A percentile compares a stretch with the other conserved stretches of the same genome.
phyloP scores from a whole-genome alignment of 2,329 filamentous ascomycete species.

The Seiridium unicorne region DNA sequence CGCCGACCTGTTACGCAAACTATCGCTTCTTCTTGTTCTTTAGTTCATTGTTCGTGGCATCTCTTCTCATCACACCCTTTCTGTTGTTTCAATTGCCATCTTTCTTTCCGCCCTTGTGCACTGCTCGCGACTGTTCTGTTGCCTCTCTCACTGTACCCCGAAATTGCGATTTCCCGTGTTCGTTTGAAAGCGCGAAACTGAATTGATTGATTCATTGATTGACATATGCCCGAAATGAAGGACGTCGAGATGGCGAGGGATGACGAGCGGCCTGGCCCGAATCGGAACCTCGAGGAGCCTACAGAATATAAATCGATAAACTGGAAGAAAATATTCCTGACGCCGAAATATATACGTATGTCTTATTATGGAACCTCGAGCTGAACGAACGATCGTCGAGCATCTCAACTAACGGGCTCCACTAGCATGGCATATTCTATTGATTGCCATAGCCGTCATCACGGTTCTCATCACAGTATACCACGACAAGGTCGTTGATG shows the following conservation, averaged over 20 bases:
- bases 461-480: slow-evolving; percentile 32
- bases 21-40: neutral
- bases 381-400: neutral
- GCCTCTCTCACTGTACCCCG: neutral
- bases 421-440: slow-evolving; percentile 24
- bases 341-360: slow-evolving; percentile 31
- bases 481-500: slow-evolving; percentile 35
- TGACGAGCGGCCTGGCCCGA: neutral
- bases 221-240: slow-evolving; percentile 1
- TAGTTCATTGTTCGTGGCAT: slow-evolving; percentile 3
- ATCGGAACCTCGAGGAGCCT: slow-evolving; percentile 13
- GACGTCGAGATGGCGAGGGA: slow-evolving; percentile 6
- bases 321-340: slow-evolving; percentile 32
- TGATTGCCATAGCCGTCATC: slow-evolving; percentile 25
- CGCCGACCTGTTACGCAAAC: neutral
- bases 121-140: neutral
- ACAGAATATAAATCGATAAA: slow-evolving; percentile 32
- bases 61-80: neutral
- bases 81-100: neutral
- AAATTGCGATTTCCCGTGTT: neutral
- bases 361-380: neutral
- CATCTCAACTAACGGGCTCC: neutral
- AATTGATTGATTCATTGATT: neutral
- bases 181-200: neutral
- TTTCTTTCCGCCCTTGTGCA: neutral